These are phyloP conservation scores for Adansonia madagascariensis DNA, from an alignment of 441 rosid species.

Conservation along the genomic window DNA sequence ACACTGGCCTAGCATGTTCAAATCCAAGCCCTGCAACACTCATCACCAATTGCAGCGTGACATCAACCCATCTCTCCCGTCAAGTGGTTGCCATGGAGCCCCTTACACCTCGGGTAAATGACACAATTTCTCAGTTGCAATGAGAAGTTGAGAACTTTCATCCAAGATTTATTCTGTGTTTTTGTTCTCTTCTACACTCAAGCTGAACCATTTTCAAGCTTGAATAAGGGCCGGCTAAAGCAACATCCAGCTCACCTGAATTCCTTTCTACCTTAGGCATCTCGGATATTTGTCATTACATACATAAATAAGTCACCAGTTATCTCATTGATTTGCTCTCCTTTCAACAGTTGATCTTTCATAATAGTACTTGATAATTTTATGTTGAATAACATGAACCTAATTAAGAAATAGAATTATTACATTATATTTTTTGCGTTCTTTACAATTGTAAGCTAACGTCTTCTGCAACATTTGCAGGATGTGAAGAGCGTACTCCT, in stretches of 20 bases:
- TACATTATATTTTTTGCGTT: neutral
- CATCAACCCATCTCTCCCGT: constrained; percentile 61
- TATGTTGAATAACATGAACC: neutral
- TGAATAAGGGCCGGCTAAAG: neutral
- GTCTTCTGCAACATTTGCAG: constrained; percentile 37
- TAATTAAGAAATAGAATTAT: neutral
- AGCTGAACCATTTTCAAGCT: neutral
- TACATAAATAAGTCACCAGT: constrained; percentile 14
- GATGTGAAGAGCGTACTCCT: constrained; percentile 89
- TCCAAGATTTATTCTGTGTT: neutral
- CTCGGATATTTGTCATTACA: constrained; percentile 11
- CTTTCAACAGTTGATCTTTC: neutral
- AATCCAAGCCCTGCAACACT: constrained; percentile 85
- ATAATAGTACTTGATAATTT: neutral
- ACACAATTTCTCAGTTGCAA: constrained; percentile 9
- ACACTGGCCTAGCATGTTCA: constrained; percentile 99
- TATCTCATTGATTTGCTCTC: neutral
- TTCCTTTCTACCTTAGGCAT: neutral
- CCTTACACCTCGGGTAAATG: constrained; percentile 64
- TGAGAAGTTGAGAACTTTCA: neutral
- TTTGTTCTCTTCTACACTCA: neutral
- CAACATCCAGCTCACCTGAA: neutral
- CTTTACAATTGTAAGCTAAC: neutral
- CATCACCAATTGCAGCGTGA: constrained; percentile 92
- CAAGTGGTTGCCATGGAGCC: constrained; percentile 60